Evolutionary conservation across 2,329 filamentous ascomycete species (phyloP), one percentile per base, ranked within the genome.

Genomic region (Fusarium metavorans): DNA sequence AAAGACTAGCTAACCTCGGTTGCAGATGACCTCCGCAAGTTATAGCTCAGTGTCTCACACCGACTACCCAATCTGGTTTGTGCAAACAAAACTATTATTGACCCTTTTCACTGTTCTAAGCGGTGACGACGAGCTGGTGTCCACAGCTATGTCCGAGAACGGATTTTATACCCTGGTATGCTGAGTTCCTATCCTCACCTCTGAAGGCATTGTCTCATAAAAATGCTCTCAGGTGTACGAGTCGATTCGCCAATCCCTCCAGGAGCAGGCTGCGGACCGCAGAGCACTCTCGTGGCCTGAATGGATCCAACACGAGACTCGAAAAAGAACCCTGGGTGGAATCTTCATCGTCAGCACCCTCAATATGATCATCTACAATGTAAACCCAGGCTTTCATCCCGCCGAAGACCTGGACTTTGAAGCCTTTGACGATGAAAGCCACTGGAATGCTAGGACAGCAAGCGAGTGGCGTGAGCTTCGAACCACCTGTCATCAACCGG

Each of bases 311-410:
- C 43, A 23, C 4, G 72, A 74, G 16, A 72, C 72, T 1, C 66
- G 69, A 61, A 74, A 74, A 35, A n/a, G 72, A 14, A 20, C 70
- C 1, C 35, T 74, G 0, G 72, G 70, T 2, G 69, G 59, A 6
- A 23, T 74, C 1, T 66, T 63, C 6, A 35, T 72, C 1, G 30
- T 30, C 1, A 74, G 69, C 43, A 72, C 72, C 1, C 39, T 74
- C 3, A 64, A 13, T 2, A 68, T 74, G 72, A 65, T 70, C 3
- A 30, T 68, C 4, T 74, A 52, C 30, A 64, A 74, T 20, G 54
- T 67, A n/a, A 72, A 72, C 34, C 69, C 69, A 4, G 69, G 69
- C 2, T 70, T 74, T 54, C 69, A 70, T 35, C 32, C 69, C 4
- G 68, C 70, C 1, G 64, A 66, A 25, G 70, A 74, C 14, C 8